phyloP scores from a whole-genome alignment of 805 yeast genomes.

The Saturnispora dispora region DNA sequence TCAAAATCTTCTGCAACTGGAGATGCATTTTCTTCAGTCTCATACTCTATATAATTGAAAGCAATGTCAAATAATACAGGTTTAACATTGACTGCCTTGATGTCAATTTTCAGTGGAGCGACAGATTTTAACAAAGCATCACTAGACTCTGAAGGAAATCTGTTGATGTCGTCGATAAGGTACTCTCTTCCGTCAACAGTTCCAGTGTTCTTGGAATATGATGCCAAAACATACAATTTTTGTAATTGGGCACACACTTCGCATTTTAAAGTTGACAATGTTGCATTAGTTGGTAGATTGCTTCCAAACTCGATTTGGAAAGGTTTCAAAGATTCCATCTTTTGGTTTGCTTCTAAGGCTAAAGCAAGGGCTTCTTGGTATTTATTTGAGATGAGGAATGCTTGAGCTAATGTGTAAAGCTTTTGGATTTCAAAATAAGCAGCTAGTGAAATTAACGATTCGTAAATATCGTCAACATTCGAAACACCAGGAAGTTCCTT shows the following conservation, averaged over 20 bases:
- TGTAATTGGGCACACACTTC: slow-evolving; percentile 16
- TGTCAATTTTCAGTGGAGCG: slow-evolving; percentile 23
- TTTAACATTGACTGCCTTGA: slow-evolving; percentile 63
- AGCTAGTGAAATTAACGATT: slow-evolving; percentile 43
- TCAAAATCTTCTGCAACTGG: slow-evolving; percentile 2
- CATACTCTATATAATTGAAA: slow-evolving; percentile 64
- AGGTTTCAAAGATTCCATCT: background rate
- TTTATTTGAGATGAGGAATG: slow-evolving; percentile 33
- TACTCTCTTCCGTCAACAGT: slow-evolving; percentile 6
- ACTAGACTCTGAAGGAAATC: slow-evolving; percentile 24
- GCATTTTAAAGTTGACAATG: slow-evolving; percentile 21
- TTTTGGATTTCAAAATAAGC: slow-evolving; percentile 39
- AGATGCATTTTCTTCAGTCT: slow-evolving; percentile 15
- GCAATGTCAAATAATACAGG: slow-evolving; percentile 92
- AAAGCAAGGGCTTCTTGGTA: slow-evolving; percentile 42
- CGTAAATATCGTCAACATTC: slow-evolving; percentile 62
- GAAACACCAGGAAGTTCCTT: slow-evolving; percentile 87
- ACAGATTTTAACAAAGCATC: slow-evolving; percentile 25
- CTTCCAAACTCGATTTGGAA: slow-evolving; percentile 23
- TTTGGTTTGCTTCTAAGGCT: slow-evolving; percentile 24
- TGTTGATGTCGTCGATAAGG: slow-evolving; percentile 23
- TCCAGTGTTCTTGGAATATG: slow-evolving; percentile 27
- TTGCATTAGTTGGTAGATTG: slow-evolving; percentile 32
- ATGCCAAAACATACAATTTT: slow-evolving; percentile 41
- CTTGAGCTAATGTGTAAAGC: slow-evolving; percentile 35